Conservation (phyloP, 1,139 yeast genomes). For the Candida tropicalis region DNA sequence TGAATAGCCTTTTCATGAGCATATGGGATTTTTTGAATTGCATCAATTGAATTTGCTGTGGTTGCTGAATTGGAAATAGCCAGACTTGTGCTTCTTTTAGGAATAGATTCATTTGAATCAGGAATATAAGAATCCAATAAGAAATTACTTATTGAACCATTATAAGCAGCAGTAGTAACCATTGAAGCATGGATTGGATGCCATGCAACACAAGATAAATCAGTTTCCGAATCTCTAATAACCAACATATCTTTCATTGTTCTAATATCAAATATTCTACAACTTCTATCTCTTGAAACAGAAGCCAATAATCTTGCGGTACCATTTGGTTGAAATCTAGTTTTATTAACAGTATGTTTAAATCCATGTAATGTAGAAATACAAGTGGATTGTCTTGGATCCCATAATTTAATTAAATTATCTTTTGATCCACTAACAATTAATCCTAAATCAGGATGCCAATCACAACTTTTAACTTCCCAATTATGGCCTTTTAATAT, state of each 20-base stretch:
- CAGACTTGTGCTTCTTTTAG: no score
- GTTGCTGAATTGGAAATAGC: no score
- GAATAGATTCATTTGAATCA: conserved; percentile 20
- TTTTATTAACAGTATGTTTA: conserved; percentile 87
- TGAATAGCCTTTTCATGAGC: conserved; percentile 96
- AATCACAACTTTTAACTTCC: conserved; percentile 97
- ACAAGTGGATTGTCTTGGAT: conserved; percentile 78
- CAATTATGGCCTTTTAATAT: conserved; percentile 91
- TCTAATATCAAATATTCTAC: conserved; percentile 83
- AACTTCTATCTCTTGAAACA: conserved; percentile 85
- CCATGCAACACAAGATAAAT: conserved; percentile 86
- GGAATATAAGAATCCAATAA: conserved; percentile 58
- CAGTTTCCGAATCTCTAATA: conserved; percentile 80
- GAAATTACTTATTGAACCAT: conserved; percentile 84
- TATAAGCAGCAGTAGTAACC: conserved; percentile 85
- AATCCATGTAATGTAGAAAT: conserved; percentile 86
- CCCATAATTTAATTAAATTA: conserved; percentile 92
- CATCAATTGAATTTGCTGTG: conserved; percentile 31
- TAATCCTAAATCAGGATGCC: conserved; percentile 91
- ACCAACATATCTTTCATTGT: conserved; percentile 77
- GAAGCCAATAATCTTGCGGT: conserved; percentile 75
- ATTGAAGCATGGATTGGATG: conserved; percentile 85
- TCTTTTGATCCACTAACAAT: conserved; percentile 91
- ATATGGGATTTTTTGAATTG: conserved; percentile 73
- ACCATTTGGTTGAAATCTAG: conserved; percentile 78